Evolutionary conservation across 495 filamentous ascomycete species (phyloP).

Genomic region (Aspergillus panamensis): DNA sequence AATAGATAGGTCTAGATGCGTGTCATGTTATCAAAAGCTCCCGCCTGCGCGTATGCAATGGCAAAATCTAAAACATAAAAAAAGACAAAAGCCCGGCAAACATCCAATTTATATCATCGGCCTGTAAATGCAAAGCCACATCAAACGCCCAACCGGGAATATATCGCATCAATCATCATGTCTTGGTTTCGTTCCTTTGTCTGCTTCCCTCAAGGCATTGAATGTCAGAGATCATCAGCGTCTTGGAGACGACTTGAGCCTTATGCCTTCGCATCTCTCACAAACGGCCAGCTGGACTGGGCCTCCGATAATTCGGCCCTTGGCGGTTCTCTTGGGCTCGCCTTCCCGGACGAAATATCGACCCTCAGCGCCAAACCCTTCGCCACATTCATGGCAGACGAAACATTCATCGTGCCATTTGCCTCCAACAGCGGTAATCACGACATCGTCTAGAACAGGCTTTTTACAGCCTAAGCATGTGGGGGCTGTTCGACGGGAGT

Average conservation of each 20-base stretch:
- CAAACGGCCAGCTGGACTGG: conserved; percentile 55
- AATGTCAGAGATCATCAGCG: not conserved
- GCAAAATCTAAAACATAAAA: not conserved
- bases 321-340: conserved; percentile 49
- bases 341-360: conserved; percentile 61
- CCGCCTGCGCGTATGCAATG: not conserved
- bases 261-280: conserved; percentile 60
- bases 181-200: not conserved
- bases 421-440: conserved; percentile 78
- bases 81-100: not conserved
- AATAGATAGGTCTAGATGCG: too few relatives aligned
- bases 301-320: conserved; percentile 47
- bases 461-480: conserved; percentile 83
- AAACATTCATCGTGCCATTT: conserved; percentile 97
- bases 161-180: conserved; percentile 1
- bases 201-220: not conserved
- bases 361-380: conserved; percentile 56
- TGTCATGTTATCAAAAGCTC: not conserved
- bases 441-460: conserved; percentile 81
- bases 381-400: conserved; percentile 67
- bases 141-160: not conserved
- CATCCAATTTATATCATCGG: not conserved
- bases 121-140: conserved; percentile 1
- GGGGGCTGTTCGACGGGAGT: conserved; percentile 82
- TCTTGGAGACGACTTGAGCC: conserved; percentile 53